Conservation (phyloP, 805 yeast species). For the Nakazawaea peltata region DNA sequence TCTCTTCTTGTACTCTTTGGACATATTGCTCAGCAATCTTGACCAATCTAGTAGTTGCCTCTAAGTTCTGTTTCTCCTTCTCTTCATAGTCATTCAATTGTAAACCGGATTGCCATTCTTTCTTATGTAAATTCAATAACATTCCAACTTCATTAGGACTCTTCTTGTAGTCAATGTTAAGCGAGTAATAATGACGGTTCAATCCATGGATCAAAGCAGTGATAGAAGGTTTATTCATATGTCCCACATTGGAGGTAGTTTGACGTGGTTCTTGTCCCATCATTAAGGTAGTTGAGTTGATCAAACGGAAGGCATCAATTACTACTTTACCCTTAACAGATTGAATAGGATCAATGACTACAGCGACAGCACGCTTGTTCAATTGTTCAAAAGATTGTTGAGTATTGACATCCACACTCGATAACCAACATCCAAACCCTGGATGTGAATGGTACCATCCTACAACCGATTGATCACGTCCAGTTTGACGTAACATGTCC, state of each 20-base stretch:
- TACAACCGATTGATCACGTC: conserved; percentile 98
- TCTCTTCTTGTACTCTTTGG: conserved; percentile 86
- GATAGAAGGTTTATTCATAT: conserved; percentile 90
- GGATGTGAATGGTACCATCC: conserved; percentile 99
- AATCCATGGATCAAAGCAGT: conserved; percentile 96
- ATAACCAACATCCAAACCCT: conserved; percentile 99
- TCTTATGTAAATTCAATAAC: conserved; percentile 90
- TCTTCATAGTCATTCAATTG: conserved; percentile 68
- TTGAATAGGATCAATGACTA: conserved; percentile 97
- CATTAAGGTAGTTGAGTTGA: conserved; percentile 81
- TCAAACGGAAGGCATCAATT: conserved; percentile 94
- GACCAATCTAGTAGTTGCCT: conserved; percentile 70
- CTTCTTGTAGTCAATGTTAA: conserved; percentile 90
- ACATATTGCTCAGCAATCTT: conserved; percentile 86
- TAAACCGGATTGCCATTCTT: conserved; percentile 92
- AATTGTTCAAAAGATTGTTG: conserved; percentile 97
- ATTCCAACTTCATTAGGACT: conserved; percentile 88
- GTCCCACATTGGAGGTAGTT: conserved; percentile 92
- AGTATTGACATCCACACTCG: conserved; percentile 94
- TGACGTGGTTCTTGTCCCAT: conserved; percentile 98
- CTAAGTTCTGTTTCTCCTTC: conserved; percentile 69
- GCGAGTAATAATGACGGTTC: conserved; percentile 93
- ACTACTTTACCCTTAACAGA: conserved; percentile 98
- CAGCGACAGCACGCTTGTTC: conserved; percentile 95
- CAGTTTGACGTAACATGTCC: conserved; percentile 99